Conservation (phyloP, 441 rosid species). For the Iberis amara region DNA sequence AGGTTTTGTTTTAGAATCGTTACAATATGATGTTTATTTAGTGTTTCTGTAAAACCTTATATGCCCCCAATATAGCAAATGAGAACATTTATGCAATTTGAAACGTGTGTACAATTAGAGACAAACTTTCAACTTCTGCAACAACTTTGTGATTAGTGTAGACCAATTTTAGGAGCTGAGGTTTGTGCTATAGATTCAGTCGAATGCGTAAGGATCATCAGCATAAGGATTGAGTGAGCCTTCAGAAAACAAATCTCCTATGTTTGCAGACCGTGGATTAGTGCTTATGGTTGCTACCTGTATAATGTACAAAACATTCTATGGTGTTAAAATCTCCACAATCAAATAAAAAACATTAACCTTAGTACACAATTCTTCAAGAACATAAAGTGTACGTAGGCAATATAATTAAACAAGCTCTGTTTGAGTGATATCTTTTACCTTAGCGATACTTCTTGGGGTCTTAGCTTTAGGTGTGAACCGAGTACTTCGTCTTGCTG, state of each 20-base stretch:
- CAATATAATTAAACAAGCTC: neutral
- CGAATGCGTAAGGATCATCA: slow-evolving; percentile 85
- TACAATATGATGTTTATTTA: neutral
- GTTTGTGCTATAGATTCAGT: slow-evolving; percentile 27
- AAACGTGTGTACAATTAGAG: neutral
- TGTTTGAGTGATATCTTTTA: slow-evolving; percentile 21
- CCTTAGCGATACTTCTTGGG: slow-evolving; percentile 50
- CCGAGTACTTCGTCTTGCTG: slow-evolving; percentile 45
- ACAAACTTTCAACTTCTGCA: neutral
- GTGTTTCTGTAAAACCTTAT: neutral
- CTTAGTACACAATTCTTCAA: neutral
- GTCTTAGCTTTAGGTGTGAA: slow-evolving; percentile 47
- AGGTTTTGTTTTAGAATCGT: too few species aligned
- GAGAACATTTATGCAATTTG: slow-evolving; percentile 1
- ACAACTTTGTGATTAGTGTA: slow-evolving; percentile 1
- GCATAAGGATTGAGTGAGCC: slow-evolving; percentile 82
- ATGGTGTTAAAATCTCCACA: neutral
- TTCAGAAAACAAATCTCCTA: slow-evolving; percentile 88
- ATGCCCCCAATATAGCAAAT: neutral
- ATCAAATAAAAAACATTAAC: neutral
- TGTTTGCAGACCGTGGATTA: slow-evolving; percentile 50
- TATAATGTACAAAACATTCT: slow-evolving; percentile 3
- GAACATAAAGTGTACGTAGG: too few species aligned
- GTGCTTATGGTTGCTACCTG: slow-evolving; percentile 43
- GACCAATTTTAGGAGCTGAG: neutral